A percentile compares a stretch with the other conserved stretches of the same genome.
Conservation (phyloP, 345 rosid genomes). For the Cardiospermum halicacabum region DNA sequence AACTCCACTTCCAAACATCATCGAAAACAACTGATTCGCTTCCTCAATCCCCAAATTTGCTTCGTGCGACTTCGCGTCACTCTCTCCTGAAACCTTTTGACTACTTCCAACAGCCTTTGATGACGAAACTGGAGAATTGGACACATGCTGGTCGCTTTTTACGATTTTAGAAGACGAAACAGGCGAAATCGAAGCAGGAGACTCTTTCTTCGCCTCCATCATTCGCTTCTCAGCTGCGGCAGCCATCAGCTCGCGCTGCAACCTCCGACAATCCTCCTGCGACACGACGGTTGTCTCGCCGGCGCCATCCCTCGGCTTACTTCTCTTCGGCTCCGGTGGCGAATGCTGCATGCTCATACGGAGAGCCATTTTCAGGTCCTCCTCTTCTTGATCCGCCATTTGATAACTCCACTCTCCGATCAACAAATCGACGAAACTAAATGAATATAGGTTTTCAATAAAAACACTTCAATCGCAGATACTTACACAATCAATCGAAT, state of each 20-base stretch:
- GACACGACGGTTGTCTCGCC: slow-evolving; percentile 35
- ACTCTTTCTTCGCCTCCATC: slow-evolving; percentile 28
- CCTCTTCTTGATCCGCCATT: slow-evolving; percentile 98
- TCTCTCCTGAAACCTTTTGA: slow-evolving; percentile 5
- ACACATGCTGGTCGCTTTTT: slow-evolving; percentile 17
- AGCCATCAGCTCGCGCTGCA: slow-evolving; percentile 92
- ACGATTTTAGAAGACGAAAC: slow-evolving; percentile 17
- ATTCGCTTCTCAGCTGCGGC: slow-evolving; percentile 97
- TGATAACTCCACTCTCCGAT: background rate
- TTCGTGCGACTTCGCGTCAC: slow-evolving; percentile 34
- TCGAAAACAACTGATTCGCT: slow-evolving; percentile 57
- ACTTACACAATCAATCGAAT: slow-evolving; percentile 8
- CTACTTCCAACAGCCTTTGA: background rate
- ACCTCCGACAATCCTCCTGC: slow-evolving; percentile 57
- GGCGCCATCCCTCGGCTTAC: slow-evolving; percentile 71
- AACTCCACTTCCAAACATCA: slow-evolving; percentile 71
- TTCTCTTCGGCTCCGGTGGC: slow-evolving; percentile 92
- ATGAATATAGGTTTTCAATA: slow-evolving; percentile 15
- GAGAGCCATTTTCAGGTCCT: slow-evolving; percentile 79
- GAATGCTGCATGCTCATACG: slow-evolving; percentile 87
- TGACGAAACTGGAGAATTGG: background rate
- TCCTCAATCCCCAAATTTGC: slow-evolving; percentile 46
- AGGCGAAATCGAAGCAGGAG: slow-evolving; percentile 26
- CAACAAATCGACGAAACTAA: background rate
- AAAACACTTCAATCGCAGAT: background rate